Evolutionary conservation across 495 filamentous ascomycete species (phyloP).

Genomic region (Talaromyces thailandensis): DNA sequence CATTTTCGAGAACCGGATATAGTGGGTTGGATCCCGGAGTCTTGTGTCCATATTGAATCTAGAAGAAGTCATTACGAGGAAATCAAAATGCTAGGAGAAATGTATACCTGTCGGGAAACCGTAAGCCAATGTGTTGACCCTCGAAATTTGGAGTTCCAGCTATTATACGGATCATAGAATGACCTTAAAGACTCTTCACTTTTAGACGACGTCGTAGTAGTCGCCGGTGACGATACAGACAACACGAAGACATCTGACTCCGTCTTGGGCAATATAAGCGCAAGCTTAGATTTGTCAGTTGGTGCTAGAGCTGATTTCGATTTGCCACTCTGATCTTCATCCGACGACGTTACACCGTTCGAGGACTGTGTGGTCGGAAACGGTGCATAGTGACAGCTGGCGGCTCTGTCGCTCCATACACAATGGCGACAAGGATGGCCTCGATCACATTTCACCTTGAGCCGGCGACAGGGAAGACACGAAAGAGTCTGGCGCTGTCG

Average conservation of each 20-base stretch:
- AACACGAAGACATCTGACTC: background rate
- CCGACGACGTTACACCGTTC: background rate
- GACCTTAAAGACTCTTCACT: background rate
- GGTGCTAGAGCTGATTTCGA: background rate
- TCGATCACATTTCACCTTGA: constrained; percentile 7
- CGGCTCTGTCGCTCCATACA: constrained; percentile 5
- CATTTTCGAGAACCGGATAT: background rate
- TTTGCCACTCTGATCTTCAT: background rate
- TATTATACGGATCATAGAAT: background rate
- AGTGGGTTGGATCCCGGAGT: background rate
- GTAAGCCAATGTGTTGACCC: constrained; percentile 7
- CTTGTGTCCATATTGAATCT: background rate
- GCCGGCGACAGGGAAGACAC: constrained; percentile 6
- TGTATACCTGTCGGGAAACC: background rate
- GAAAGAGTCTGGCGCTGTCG: constrained; percentile 7
- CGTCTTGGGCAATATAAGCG: background rate
- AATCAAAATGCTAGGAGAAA: background rate
- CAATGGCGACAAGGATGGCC: constrained; percentile 5
- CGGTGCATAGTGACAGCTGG: constrained; percentile 2
- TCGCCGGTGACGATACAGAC: background rate
- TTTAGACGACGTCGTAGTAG: background rate
- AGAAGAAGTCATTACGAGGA: background rate
- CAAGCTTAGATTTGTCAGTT: background rate
- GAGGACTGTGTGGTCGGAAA: background rate
- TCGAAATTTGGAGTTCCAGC: constrained; percentile 5